These are phyloP conservation scores for Cladophialophora yegresii DNA, from an alignment of 2,329 filamentous ascomycete species.

Conservation along the genomic window DNA sequence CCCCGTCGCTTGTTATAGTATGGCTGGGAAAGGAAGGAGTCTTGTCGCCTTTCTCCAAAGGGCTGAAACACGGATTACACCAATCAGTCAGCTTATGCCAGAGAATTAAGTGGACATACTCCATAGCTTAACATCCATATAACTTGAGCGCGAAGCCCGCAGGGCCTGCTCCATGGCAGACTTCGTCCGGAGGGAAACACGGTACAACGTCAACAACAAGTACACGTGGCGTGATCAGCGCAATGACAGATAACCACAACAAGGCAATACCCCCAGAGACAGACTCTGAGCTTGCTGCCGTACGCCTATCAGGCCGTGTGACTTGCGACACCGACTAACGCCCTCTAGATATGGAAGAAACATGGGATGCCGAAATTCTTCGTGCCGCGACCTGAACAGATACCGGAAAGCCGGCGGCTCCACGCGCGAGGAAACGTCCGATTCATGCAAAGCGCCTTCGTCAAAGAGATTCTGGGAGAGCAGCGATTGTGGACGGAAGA, in stretches of 20 bases:
- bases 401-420: conserved; percentile 15
- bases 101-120: background rate
- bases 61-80: too few relatives aligned
- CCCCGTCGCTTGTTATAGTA: too few relatives aligned
- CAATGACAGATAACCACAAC: conserved; percentile 9
- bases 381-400: conserved; percentile 20
- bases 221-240: background rate
- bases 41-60: too few relatives aligned
- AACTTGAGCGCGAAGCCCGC: background rate
- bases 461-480: conserved; percentile 17
- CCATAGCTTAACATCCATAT: background rate
- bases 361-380: conserved; percentile 22
- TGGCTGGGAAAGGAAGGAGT: too few relatives aligned
- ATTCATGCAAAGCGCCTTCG: conserved; percentile 30
- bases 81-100: background rate
- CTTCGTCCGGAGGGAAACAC: background rate
- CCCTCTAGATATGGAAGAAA: conserved; percentile 26
- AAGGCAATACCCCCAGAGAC: conserved; percentile 7
- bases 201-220: background rate
- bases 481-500: conserved; percentile 17
- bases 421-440: conserved; percentile 14
- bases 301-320: background rate
- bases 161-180: background rate
- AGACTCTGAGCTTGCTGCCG: conserved; percentile 22
- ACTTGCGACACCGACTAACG: background rate